These are phyloP conservation scores for Boletus rufocinnamomeus DNA, from an alignment of 768 basidiomycete species.

Conservation along the genomic window DNA sequence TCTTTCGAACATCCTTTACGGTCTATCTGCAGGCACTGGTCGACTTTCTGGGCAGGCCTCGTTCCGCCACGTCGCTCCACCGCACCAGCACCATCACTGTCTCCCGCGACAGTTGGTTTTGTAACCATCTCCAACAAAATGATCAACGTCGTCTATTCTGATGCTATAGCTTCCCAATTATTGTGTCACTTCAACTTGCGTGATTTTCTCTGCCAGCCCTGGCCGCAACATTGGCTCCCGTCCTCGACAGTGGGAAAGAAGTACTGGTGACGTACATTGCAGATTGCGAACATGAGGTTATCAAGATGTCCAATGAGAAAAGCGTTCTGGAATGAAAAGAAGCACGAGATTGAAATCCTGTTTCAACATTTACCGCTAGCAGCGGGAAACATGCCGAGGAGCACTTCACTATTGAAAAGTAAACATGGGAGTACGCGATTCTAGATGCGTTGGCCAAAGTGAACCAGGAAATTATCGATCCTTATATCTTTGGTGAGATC, in stretches of 20 bases:
- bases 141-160: conserved; percentile 60
- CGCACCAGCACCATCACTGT: conserved; percentile 73
- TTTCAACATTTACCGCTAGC: conserved; percentile 48
- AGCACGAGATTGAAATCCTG: conserved; percentile 44
- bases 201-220: conserved; percentile 54
- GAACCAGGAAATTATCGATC: conserved; percentile 61
- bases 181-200: conserved; percentile 54
- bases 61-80: conserved; percentile 66
- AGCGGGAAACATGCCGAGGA: conserved; percentile 43
- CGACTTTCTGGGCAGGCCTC: conserved; percentile 82
- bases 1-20: neutral
- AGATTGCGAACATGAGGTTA: conserved; percentile 49
- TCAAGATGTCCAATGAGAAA: conserved; percentile 62
- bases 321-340: conserved; percentile 67
- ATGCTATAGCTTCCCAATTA: conserved; percentile 58
- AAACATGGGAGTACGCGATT: conserved; percentile 54
- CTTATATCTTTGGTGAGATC: conserved; percentile 62
- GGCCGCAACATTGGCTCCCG: conserved; percentile 43
- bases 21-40: conserved; percentile 57
- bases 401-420: conserved; percentile 42
- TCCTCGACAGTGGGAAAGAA: conserved; percentile 48
- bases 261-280: conserved; percentile 52
- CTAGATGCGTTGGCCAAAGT: conserved; percentile 48
- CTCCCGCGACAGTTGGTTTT: conserved; percentile 82
- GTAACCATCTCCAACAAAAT: conserved; percentile 31